Evolutionary conservation across 2,329 filamentous ascomycete species (phyloP).

Genomic region (Colletotrichum aenigma): DNA sequence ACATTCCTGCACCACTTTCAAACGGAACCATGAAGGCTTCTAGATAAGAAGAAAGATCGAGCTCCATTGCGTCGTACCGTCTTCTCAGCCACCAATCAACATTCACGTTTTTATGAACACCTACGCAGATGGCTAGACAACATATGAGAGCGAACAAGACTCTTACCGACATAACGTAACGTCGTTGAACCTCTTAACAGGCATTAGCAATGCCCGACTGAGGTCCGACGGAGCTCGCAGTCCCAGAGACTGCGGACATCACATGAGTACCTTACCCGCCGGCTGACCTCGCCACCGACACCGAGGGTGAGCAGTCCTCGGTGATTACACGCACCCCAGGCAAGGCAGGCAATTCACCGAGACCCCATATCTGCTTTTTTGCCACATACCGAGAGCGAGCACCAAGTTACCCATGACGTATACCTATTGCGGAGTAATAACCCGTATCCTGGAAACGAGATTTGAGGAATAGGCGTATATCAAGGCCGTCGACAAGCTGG

Average conservation of each 20-base stretch:
- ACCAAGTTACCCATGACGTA: neutral
- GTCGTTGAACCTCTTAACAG: neutral
- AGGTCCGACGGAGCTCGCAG: neutral
- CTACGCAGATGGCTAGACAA: neutral
- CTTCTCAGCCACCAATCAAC: neutral
- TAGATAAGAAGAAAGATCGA: neutral
- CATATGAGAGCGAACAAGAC: neutral
- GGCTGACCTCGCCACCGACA: neutral
- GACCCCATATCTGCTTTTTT: neutral
- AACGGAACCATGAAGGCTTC: neutral
- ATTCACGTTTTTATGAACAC: neutral
- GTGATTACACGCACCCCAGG: neutral
- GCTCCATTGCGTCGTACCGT: fast-evolving
- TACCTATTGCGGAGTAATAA: neutral
- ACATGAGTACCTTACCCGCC: neutral
- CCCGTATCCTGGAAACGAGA: neutral
- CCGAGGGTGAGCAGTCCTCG: neutral
- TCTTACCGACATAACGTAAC: neutral
- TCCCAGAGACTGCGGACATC: neutral
- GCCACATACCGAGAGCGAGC: neutral
- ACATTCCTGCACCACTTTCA: neutral
- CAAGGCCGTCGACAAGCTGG: neutral
- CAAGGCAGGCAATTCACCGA: neutral
- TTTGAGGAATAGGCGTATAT: neutral
- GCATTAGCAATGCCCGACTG: neutral